Evolutionary conservation across 2,329 filamentous ascomycete species (phyloP).

Genomic region (Neofusicoccum sp.): DNA sequence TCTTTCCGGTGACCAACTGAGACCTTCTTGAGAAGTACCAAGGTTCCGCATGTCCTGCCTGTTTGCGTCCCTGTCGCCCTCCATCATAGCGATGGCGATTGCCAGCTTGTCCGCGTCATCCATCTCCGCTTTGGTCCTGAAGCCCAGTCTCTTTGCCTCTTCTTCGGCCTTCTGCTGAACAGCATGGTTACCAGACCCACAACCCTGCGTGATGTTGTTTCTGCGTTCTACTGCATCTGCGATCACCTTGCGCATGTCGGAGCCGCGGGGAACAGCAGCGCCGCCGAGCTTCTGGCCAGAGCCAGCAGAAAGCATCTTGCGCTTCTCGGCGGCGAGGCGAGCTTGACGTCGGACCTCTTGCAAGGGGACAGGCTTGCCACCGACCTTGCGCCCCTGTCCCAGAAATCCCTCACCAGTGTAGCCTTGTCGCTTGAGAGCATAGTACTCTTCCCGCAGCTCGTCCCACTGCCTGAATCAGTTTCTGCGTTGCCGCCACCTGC

Average conservation of each 20-base stretch:
- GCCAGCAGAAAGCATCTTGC: constrained; percentile 56
- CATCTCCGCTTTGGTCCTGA: constrained; percentile 80
- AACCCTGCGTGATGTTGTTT: constrained; percentile 68
- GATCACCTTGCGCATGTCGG: constrained; percentile 71
- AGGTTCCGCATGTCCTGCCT: constrained; percentile 48
- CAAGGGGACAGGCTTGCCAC: constrained; percentile 62
- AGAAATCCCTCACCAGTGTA: constrained; percentile 91
- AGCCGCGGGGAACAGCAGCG: constrained; percentile 52
- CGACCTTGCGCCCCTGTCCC: constrained; percentile 69
- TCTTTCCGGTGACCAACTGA: constrained; percentile 36
- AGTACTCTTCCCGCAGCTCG: constrained; percentile 81
- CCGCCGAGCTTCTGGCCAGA: constrained; percentile 75
- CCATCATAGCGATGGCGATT: constrained; percentile 81
- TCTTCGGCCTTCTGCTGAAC: constrained; percentile 65
- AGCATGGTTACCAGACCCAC: constrained; percentile 68
- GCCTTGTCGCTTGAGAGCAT: constrained; percentile 72
- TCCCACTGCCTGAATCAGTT: constrained; percentile 59
- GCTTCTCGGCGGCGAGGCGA: constrained; percentile 70
- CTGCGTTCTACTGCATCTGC: constrained; percentile 66
- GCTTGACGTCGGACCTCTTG: constrained; percentile 74
- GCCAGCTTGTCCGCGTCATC: constrained; percentile 86
- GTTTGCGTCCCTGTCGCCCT: constrained; percentile 74
- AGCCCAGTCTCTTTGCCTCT: constrained; percentile 65
- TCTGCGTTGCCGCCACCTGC: background rate
- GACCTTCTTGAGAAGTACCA: constrained; percentile 37